A percentile compares a stretch with the other conserved stretches of the same genome.
These are phyloP conservation scores for Tetracentron sinense DNA, from an alignment of 164 flowering plant genomes.

Conservation along the genomic window DNA sequence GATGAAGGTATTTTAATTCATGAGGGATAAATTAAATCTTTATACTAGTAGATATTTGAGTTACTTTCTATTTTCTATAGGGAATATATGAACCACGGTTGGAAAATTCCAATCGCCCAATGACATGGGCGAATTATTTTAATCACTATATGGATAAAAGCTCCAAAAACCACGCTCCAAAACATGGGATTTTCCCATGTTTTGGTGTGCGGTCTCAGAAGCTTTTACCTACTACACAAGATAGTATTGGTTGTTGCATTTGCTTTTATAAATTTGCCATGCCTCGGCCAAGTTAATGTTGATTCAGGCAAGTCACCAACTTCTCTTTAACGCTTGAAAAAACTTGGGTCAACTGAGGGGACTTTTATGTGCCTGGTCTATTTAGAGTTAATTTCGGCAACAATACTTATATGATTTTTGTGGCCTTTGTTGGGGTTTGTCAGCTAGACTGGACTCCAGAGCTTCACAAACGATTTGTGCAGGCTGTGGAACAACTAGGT, in stretches of 20 bases:
- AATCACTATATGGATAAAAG: no score
- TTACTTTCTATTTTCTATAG: no score
- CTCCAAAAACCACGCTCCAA: no score
- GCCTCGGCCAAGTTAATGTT: background rate
- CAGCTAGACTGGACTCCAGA: constrained; percentile 92
- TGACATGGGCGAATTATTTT: no score
- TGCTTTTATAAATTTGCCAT: background rate
- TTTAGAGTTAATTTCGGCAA: background rate
- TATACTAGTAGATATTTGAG: no score
- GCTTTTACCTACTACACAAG: background rate
- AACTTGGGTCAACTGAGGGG: no score
- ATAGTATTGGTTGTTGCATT: background rate
- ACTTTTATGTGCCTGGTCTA: no score
- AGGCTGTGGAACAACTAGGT: constrained; percentile 79
- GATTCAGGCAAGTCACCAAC: background rate
- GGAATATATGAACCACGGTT: no score
- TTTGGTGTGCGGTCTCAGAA: no score
- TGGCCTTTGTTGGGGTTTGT: constrained; percentile 8
- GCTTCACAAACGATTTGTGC: constrained; percentile 70
- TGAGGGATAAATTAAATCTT: background rate
- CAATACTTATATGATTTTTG: background rate
- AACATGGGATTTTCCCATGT: no score
- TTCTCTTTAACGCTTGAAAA: no score
- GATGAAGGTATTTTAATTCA: constrained; percentile 37
- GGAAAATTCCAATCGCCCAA: no score